A percentile compares a stretch with the other conserved stretches of the same genome.
Evolutionary conservation across 2,329 filamentous ascomycete species (phyloP).

Genomic region (Penicillium oxalicum): DNA sequence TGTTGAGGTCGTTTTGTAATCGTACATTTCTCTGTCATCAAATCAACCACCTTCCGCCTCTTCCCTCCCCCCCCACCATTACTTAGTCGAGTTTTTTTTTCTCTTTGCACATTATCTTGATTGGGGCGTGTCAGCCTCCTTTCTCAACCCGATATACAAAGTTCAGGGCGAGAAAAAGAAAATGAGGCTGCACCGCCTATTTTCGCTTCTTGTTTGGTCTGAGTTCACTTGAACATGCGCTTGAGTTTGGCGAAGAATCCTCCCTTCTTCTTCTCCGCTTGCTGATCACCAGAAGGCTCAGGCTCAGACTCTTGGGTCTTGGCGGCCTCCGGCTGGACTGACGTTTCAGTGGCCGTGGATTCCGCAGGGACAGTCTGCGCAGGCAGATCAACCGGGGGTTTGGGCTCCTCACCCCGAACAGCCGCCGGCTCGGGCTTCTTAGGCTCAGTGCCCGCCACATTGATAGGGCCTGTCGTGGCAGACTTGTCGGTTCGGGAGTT

Average conservation of each 20-base stretch:
- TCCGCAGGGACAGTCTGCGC: conserved; percentile 1
- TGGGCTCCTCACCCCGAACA: conserved; percentile 21
- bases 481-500: conserved; percentile 19
- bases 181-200: no score
- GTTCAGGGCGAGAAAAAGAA: no score
- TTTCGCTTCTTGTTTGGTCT: background rate
- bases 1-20: no score
- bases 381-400: conserved; percentile 5
- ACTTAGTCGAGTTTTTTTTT: no score
- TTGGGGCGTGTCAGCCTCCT: no score
- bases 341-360: background rate
- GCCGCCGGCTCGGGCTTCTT: conserved; percentile 20
- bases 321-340: conserved; percentile 1
- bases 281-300: conserved; percentile 5
- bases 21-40: no score
- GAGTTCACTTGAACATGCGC: conserved; percentile 14
- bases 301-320: conserved; percentile 1
- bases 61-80: no score
- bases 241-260: conserved; percentile 16
- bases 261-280: conserved; percentile 39
- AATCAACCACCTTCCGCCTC: no score
- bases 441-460: conserved; percentile 10
- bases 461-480: conserved; percentile 2
- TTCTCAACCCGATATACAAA: no score
- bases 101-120: no score